phyloP scores from a whole-genome alignment of 1,284 basidiomycete genomes.

The Farysia itapuensis region DNA sequence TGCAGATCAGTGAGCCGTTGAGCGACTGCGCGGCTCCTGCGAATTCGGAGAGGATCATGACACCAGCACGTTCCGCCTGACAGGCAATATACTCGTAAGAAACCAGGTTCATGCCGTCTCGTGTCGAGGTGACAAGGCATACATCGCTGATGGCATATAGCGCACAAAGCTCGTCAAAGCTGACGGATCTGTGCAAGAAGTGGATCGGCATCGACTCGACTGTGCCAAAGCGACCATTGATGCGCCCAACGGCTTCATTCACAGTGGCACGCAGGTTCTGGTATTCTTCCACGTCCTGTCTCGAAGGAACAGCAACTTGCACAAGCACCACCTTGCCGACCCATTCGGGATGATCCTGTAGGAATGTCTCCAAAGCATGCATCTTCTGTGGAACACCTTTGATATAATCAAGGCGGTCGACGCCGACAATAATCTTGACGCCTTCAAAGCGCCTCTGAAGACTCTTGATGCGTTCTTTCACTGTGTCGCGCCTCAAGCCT shows the following conservation, averaged over 20 bases:
- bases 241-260: slow-evolving; percentile 95
- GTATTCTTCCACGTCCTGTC: slow-evolving; percentile 98
- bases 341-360: slow-evolving; percentile 97
- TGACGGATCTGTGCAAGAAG: slow-evolving; percentile 82
- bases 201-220: slow-evolving; percentile 99
- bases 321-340: slow-evolving; percentile 97
- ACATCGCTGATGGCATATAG: slow-evolving; percentile 95
- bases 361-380: slow-evolving; percentile 92
- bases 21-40: slow-evolving; percentile 86
- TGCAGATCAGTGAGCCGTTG: slow-evolving; percentile 57
- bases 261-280: slow-evolving; percentile 94
- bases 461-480: slow-evolving; percentile 75
- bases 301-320: slow-evolving; percentile 93
- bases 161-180: slow-evolving; percentile 93
- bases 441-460: slow-evolving; percentile 88
- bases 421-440: slow-evolving; percentile 96
- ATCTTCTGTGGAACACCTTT: slow-evolving; percentile 98
- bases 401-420: slow-evolving; percentile 97
- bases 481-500: slow-evolving; percentile 76
- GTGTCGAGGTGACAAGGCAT: slow-evolving; percentile 88
- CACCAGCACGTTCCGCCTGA: slow-evolving; percentile 86
- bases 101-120: slow-evolving; percentile 99
- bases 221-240: slow-evolving; percentile 96
- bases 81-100: slow-evolving; percentile 98
- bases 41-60: slow-evolving; percentile 97